A percentile compares a stretch with the other conserved stretches of the same genome.
phyloP scores from a whole-genome alignment of 2,329 filamentous ascomycete species.

The Chaetomiaceae sp. region DNA sequence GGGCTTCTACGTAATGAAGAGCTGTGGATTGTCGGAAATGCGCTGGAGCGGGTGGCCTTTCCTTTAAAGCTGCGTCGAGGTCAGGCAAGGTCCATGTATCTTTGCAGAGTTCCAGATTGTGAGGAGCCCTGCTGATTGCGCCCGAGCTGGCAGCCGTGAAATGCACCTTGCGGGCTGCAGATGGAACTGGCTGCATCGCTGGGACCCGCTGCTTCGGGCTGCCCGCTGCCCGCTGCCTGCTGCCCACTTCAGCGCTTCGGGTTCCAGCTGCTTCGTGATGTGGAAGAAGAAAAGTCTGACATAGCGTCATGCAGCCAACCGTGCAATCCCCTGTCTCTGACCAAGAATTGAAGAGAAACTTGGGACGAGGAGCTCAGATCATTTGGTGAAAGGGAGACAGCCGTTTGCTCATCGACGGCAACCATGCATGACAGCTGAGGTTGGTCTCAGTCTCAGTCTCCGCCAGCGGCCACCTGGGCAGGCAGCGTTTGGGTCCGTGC shows the following conservation, averaged over 20 bases:
- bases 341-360: not conserved
- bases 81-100: no score
- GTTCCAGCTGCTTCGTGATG: not conserved
- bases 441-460: not conserved
- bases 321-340: not conserved
- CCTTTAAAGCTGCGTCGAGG: no score
- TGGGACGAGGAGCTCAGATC: not conserved
- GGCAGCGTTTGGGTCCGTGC: not conserved
- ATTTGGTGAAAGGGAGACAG: not conserved
- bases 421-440: no score
- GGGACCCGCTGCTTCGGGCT: no score
- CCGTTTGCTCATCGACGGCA: no score
- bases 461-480: no score
- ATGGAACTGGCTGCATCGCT: no score
- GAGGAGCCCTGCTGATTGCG: no score
- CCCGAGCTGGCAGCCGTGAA: not conserved
- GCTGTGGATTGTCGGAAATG: not conserved
- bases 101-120: no score
- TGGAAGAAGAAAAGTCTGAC: not conserved
- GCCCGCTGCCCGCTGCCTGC: no score
- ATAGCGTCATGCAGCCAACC: not conserved
- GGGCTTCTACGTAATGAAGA: not conserved
- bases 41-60: not conserved
- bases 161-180: not conserved
- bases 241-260: conserved; percentile 1